Conservation (phyloP, 306 rosid genomes). For the barrel medic (Medicago truncatula) region DNA sequence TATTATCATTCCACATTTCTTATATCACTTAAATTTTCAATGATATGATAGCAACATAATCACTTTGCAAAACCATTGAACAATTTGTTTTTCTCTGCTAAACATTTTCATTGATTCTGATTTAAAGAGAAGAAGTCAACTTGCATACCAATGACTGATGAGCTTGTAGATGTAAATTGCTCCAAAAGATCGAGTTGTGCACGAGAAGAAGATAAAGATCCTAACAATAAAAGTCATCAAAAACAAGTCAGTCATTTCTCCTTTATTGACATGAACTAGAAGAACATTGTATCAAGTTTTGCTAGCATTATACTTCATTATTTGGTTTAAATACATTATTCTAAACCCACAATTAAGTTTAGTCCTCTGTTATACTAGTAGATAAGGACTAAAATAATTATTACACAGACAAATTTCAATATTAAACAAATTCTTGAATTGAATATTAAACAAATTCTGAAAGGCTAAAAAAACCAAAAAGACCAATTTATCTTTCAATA, state of each 20-base stretch:
- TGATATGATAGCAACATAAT: background rate
- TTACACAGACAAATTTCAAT: too few relatives aligned
- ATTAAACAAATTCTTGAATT: too few relatives aligned
- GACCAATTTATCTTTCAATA: too few relatives aligned
- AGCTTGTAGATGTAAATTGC: conserved; percentile 79
- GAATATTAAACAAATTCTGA: too few relatives aligned
- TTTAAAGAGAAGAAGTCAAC: background rate
- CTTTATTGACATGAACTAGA: background rate
- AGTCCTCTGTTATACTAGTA: too few relatives aligned
- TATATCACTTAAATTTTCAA: background rate
- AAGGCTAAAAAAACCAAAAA: too few relatives aligned
- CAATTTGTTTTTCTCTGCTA: background rate
- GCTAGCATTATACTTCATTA: too few relatives aligned
- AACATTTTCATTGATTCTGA: conserved; percentile 2
- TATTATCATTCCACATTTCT: background rate
- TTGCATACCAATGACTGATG: conserved; percentile 62
- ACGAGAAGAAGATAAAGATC: conserved; percentile 75
- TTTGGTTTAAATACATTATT: too few relatives aligned
- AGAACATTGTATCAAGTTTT: too few relatives aligned
- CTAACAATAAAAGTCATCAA: conserved; percentile 46
- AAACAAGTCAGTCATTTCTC: conserved; percentile 17
- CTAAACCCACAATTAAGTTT: too few relatives aligned
- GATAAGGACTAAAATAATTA: too few relatives aligned
- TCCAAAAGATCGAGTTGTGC: conserved; percentile 89
- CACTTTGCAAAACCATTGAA: background rate